Base-by-base conservation (phyloP, 352 stramenopile genomes). In the Phytopythium delawarense region DNA sequence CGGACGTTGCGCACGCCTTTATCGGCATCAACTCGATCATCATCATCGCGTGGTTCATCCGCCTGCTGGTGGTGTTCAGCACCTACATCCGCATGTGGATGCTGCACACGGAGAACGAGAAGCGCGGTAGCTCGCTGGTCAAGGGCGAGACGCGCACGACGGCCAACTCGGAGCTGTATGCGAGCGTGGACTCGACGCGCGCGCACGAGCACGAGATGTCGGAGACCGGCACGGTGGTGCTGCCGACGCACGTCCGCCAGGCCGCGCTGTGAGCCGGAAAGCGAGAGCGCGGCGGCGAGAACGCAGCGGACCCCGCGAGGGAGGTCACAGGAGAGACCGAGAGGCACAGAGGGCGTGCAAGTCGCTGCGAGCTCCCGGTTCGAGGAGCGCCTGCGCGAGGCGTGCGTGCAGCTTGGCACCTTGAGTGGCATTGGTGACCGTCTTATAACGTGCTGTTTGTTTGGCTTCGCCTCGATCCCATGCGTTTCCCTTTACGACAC, bases 1-100 rank as follows among this genome's bases (percentile, higher is more conserved):
- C 71, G 32, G 61, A 32, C 16, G 64, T 86, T 15, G 81, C 78
- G 2, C 68, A 88, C 44, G 75, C 67, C 23, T 88, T 83, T 62
- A 87, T 90, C 30, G 76, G 61, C 20, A 71, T 90, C 67, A 90
- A 90, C 69, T 70, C 75, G 46, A 78, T 87, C 52, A 61, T 88
- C 32, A 80, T 88, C 46, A 40, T 85, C 21, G 54, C 69, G 7
- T 88, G 75, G 76, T 88, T 88, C 30, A 61, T 87, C 28, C 79
- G 79, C 37, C 75, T 81, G 37, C 63, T 89, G 6, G 70, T 85
- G 37, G 71, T 89, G 20, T 89, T 89, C 51, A 79, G 67, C 40
- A 76, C 75, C 53, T 75, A 78, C 61, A 74, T 85, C 44, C 75
- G 74, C 52, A 74, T 62, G 39, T 86, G 75, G 76, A 87, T 83